Evolutionary conservation across 2,329 filamentous ascomycete genomes (phyloP).

Genomic region (Lachnellula occidentalis): DNA sequence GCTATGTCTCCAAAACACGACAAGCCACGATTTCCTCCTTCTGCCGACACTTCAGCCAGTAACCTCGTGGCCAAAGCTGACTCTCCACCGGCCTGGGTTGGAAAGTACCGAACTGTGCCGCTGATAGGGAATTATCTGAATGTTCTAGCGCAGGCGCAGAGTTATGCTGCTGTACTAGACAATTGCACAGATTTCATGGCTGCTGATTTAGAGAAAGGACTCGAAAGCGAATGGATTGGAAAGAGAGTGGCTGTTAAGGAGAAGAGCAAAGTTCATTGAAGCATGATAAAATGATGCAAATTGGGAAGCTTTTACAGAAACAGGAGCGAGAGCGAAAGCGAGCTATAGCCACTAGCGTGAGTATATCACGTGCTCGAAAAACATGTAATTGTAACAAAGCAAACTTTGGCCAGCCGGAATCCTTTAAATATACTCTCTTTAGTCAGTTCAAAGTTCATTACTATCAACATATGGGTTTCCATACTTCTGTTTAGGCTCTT

Average conservation of each 20-base stretch:
- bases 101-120: conserved; percentile 5
- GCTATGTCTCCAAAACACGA: conserved; percentile 17
- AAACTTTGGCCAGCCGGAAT: too few relatives aligned
- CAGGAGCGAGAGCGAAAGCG: too few relatives aligned
- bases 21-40: conserved; percentile 13
- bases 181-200: conserved; percentile 14
- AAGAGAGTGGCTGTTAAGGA: conserved; percentile 13
- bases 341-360: too few relatives aligned
- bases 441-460: too few relatives aligned
- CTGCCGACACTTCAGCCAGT: conserved; percentile 14
- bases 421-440: too few relatives aligned
- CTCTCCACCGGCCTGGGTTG: conserved; percentile 6
- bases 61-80: conserved; percentile 18
- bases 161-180: conserved; percentile 10
- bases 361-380: too few relatives aligned
- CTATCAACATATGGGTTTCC: too few relatives aligned
- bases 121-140: conserved; percentile 14
- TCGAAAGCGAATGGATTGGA: conserved; percentile 12
- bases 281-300: too few relatives aligned
- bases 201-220: conserved; percentile 15
- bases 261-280: conserved; percentile 13
- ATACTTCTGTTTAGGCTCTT: too few relatives aligned
- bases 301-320: too few relatives aligned
- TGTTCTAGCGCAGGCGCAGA: conserved; percentile 9
- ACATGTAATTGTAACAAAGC: too few relatives aligned